Conservation (phyloP, 192 early-diverging fungal species). For the Diversispora eburnea region DNA sequence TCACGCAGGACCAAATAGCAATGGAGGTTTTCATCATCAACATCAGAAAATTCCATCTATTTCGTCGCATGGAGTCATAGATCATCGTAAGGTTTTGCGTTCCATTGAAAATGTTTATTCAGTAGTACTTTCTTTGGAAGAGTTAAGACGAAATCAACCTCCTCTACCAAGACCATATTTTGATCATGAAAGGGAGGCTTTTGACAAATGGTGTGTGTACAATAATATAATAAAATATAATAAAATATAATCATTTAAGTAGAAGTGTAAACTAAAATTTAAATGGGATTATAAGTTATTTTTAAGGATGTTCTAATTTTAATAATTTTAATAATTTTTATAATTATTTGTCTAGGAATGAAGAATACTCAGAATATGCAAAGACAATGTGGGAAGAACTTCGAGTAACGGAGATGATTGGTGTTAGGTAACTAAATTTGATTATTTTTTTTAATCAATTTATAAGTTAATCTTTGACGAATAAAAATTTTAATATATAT, state of each 20-base stretch:
- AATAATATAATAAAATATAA: no score
- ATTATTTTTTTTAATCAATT: not conserved
- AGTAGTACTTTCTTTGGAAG: slow-evolving; percentile 77
- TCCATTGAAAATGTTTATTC: slow-evolving; percentile 79
- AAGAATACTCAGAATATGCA: slow-evolving; percentile 46
- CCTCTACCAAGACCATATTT: slow-evolving; percentile 49
- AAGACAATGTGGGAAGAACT: slow-evolving; percentile 62
- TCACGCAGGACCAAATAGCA: slow-evolving; percentile 24
- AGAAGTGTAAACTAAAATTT: no score
- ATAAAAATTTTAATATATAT: not conserved
- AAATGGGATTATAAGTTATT: no score
- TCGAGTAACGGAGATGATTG: slow-evolving; percentile 55
- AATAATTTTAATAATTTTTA: slow-evolving; percentile 7
- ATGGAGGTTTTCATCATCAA: slow-evolving; percentile 36
- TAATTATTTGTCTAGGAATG: slow-evolving; percentile 33
- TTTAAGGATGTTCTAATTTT: not conserved
- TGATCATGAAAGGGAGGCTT: slow-evolving; percentile 47
- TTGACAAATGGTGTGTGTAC: slow-evolving; percentile 37
- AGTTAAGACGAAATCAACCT: slow-evolving; percentile 70
- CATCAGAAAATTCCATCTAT: slow-evolving; percentile 29
- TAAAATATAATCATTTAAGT: no score
- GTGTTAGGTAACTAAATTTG: slow-evolving; percentile 47
- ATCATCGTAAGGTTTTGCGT: slow-evolving; percentile 54
- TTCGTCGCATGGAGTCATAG: slow-evolving; percentile 51
- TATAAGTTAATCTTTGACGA: not conserved